A percentile compares a stretch with the other conserved stretches of the same genome.
Conservation (phyloP, 257 asterid species). For the Solanum bulbocastanum region DNA sequence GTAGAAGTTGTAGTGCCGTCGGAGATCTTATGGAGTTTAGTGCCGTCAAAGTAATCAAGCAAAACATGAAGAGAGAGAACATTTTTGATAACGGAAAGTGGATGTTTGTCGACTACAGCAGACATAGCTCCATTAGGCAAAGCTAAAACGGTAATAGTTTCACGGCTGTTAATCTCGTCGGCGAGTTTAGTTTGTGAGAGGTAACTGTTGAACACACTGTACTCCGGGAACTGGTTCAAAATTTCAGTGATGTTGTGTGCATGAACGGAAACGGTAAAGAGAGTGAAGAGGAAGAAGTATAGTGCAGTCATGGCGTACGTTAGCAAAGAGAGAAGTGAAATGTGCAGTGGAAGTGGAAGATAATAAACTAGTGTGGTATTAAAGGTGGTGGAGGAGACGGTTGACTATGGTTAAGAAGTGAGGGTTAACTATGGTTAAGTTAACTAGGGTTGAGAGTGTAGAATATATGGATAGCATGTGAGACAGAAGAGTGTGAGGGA, state of each 20-base stretch:
- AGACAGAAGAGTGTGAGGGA: slow-evolving; percentile 3
- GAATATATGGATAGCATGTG: slow-evolving; percentile 7
- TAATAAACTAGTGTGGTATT: slow-evolving; percentile 2
- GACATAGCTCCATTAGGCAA: slow-evolving; percentile 67
- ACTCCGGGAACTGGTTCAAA: slow-evolving; percentile 55
- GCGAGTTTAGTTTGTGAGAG: slow-evolving; percentile 81
- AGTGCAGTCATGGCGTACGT: slow-evolving; percentile 28
- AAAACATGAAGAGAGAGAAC: slow-evolving; percentile 64
- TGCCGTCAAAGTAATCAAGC: slow-evolving; percentile 77
- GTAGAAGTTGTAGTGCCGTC: slow-evolving; percentile 79
- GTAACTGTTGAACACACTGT: slow-evolving; percentile 58
- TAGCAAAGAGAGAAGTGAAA: background rate
- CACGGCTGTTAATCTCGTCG: slow-evolving; percentile 92
- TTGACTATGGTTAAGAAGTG: background rate
- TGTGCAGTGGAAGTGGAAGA: background rate
- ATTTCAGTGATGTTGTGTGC: slow-evolving; percentile 67
- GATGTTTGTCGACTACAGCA: slow-evolving; percentile 47
- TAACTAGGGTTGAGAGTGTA: background rate
- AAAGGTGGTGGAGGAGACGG: background rate
- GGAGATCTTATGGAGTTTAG: slow-evolving; percentile 77
- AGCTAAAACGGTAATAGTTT: slow-evolving; percentile 69
- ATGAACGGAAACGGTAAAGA: slow-evolving; percentile 20
- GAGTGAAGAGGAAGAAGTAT: slow-evolving; percentile 15
- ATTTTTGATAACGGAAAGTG: slow-evolving; percentile 55
- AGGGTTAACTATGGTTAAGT: background rate